A percentile compares a stretch with the other conserved stretches of the same genome.
phyloP scores from a whole-genome alignment of 805 yeast species.

The Teunomyces lycoperdinae region DNA sequence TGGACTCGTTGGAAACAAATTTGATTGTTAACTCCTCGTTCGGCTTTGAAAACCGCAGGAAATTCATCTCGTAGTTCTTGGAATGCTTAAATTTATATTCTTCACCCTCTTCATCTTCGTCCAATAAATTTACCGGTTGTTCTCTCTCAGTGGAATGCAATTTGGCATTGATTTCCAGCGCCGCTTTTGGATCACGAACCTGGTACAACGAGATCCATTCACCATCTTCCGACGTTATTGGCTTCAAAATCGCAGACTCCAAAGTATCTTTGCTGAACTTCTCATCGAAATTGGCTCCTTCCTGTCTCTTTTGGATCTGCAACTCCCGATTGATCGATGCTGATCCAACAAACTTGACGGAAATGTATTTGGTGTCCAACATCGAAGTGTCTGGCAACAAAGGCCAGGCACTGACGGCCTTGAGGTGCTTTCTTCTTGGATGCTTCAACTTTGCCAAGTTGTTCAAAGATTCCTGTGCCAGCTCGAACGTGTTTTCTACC shows the following conservation, averaged over 20 bases:
- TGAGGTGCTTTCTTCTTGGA: slow-evolving; percentile 71
- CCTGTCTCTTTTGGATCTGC: slow-evolving; percentile 25
- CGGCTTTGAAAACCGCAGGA: slow-evolving; percentile 43
- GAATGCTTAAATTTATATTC: slow-evolving; percentile 58
- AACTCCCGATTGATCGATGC: slow-evolving; percentile 47
- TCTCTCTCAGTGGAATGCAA: slow-evolving; percentile 41
- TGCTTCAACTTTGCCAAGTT: slow-evolving; percentile 53
- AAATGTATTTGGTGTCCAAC: slow-evolving; percentile 72
- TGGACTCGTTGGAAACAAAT: slow-evolving; percentile 41
- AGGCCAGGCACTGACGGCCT: slow-evolving; percentile 76
- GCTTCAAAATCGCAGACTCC: slow-evolving; percentile 66
- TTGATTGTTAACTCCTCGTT: slow-evolving; percentile 68
- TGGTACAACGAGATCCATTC: slow-evolving; percentile 66
- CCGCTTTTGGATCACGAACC: slow-evolving; percentile 21
- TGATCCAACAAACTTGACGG: slow-evolving; percentile 60
- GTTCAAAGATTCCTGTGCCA: slow-evolving; percentile 47
- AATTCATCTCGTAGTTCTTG: slow-evolving; percentile 78
- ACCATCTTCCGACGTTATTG: slow-evolving; percentile 68
- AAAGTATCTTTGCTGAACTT: slow-evolving; percentile 36
- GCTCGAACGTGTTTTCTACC: slow-evolving; percentile 77
- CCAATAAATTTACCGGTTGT: slow-evolving; percentile 39
- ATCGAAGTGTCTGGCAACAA: slow-evolving; percentile 88
- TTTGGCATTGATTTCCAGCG: slow-evolving; percentile 20
- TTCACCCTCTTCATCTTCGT: slow-evolving; percentile 38
- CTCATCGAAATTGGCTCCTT: slow-evolving; percentile 26